These are phyloP conservation scores for Calonectria pseudoreteaudii DNA, from an alignment of 2,329 filamentous ascomycete species.

Conservation along the genomic window DNA sequence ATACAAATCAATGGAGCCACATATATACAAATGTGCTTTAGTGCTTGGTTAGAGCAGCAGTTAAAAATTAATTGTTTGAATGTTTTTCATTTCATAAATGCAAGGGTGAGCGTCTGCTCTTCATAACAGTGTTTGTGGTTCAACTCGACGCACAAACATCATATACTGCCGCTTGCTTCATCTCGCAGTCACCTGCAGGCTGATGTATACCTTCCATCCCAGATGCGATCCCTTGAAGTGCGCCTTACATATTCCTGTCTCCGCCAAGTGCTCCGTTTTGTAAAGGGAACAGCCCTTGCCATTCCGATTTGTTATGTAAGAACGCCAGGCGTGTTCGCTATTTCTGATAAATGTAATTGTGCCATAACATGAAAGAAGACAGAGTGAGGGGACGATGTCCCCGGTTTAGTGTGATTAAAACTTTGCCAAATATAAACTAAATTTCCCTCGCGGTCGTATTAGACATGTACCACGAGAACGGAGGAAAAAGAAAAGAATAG, in stretches of 20 bases:
- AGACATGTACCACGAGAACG: neutral
- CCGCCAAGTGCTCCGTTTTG: neutral
- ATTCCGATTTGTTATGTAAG: neutral
- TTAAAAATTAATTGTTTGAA: neutral
- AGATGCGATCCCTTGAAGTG: neutral
- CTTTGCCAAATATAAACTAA: conserved; percentile 16
- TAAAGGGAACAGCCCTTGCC: neutral
- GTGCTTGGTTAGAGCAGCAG: neutral
- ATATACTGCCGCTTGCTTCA: neutral
- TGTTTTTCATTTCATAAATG: neutral
- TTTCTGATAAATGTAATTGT: neutral
- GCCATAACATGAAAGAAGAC: neutral
- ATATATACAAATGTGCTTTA: neutral
- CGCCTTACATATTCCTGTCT: neutral
- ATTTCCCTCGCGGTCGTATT: conserved; percentile 13
- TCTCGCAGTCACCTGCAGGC: neutral
- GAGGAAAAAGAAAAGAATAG: conserved; percentile 6
- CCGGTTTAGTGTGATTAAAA: conserved; percentile 35
- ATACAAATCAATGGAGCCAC: neutral
- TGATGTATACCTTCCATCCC: neutral
- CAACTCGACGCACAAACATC: neutral
- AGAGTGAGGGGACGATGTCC: conserved; percentile 2
- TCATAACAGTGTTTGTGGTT: neutral
- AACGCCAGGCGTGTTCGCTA: neutral
- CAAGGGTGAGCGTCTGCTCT: neutral